A percentile compares a stretch with the other conserved stretches of the same genome.
Evolutionary conservation across 768 basidiomycete genomes (phyloP).

Genomic region (Termitomyces sp.): DNA sequence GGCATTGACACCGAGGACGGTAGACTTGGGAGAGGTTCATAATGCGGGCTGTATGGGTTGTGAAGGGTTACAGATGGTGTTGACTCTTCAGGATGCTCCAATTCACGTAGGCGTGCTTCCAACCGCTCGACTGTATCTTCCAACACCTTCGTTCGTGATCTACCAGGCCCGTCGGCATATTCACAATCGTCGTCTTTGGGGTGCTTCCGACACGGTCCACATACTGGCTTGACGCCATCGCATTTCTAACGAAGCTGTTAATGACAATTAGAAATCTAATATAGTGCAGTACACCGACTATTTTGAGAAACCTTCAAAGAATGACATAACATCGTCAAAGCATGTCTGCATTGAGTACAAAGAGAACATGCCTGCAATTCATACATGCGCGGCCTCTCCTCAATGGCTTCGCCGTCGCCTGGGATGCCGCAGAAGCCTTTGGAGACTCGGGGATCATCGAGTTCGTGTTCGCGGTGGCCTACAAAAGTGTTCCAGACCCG

Average conservation of each 20-base stretch:
- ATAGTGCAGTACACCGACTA: constrained; percentile 27
- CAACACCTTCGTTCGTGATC: constrained; percentile 53
- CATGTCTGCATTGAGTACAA: not conserved
- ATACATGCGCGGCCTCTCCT: constrained; percentile 52
- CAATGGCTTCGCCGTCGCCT: constrained; percentile 34
- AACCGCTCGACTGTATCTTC: constrained; percentile 55
- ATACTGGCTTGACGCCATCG: constrained; percentile 58
- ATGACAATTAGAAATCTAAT: constrained; percentile 1
- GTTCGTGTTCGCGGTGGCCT: constrained; percentile 18
- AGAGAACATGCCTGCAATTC: constrained; percentile 39
- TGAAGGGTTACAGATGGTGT: constrained; percentile 44
- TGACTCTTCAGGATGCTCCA: constrained; percentile 46
- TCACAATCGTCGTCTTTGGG: constrained; percentile 67
- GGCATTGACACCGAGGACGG: constrained; percentile 27
- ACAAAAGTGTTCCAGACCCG: constrained; percentile 24
- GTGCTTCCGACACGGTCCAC: constrained; percentile 55
- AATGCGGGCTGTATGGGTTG: constrained; percentile 39
- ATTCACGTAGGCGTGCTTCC: constrained; percentile 50
- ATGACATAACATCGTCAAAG: not conserved
- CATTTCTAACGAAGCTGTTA: constrained; percentile 45
- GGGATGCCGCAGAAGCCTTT: constrained; percentile 25
- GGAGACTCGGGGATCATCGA: constrained; percentile 35
- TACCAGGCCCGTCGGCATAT: constrained; percentile 59
- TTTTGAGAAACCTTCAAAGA: constrained; percentile 39
- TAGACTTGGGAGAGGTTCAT: constrained; percentile 26